A percentile compares a stretch with the other conserved stretches of the same genome.
These are phyloP conservation scores for Trichophyton simii DNA, from an alignment of 2,329 filamentous ascomycete species.

Conservation along the genomic window DNA sequence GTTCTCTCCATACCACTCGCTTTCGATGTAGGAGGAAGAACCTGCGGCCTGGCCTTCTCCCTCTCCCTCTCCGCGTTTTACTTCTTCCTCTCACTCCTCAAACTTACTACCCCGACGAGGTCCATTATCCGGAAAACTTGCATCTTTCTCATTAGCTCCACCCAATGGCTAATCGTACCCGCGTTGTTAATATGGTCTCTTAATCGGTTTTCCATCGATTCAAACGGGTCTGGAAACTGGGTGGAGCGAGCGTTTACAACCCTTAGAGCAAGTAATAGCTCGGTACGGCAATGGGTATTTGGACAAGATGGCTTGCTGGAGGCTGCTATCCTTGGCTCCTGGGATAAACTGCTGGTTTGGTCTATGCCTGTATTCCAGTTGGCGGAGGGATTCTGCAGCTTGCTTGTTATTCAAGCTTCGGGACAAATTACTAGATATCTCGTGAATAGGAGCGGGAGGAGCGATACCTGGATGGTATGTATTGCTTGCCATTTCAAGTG, in stretches of 20 bases:
- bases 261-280: slow-evolving; percentile 47
- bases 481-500: not conserved
- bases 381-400: slow-evolving; percentile 87
- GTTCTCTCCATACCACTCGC: slow-evolving; percentile 92
- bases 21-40: slow-evolving; percentile 93
- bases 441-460: slow-evolving; percentile 73
- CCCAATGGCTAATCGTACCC: slow-evolving; percentile 80
- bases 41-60: slow-evolving; percentile 88
- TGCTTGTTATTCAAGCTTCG: slow-evolving; percentile 87
- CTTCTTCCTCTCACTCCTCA: slow-evolving; percentile 69
- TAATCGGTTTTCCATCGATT: slow-evolving; percentile 87
- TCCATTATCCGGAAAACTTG: slow-evolving; percentile 64
- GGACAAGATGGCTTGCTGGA: slow-evolving; percentile 75
- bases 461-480: slow-evolving; percentile 91
- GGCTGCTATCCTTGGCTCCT: slow-evolving; percentile 65
- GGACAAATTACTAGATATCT: slow-evolving; percentile 92
- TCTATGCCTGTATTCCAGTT: slow-evolving; percentile 91
- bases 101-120: slow-evolving; percentile 64
- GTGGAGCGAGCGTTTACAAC: slow-evolving; percentile 65
- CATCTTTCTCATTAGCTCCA: slow-evolving; percentile 55
- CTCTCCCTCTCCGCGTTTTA: slow-evolving; percentile 82
- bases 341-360: slow-evolving; percentile 80
- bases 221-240: slow-evolving; percentile 57
- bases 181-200: slow-evolving; percentile 85
- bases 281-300: slow-evolving; percentile 72